These are phyloP conservation scores for Cruciata laevipes DNA, from an alignment of 257 asterid genomes.

Conservation along the genomic window DNA sequence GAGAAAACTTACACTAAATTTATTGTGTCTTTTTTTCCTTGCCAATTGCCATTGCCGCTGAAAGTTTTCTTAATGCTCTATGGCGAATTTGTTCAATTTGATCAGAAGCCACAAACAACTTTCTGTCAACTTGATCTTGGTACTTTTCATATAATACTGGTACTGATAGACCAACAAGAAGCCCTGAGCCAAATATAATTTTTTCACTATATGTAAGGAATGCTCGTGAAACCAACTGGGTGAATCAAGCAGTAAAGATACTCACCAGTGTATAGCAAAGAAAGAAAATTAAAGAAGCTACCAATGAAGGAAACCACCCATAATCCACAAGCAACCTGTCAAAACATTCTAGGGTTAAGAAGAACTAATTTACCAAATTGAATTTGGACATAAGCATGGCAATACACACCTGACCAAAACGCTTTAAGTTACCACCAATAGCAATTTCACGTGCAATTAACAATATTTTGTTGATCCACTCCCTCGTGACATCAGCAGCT, in stretches of 20 bases:
- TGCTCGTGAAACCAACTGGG: not conserved
- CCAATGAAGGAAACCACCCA: slow-evolving; percentile 75
- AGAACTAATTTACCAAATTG: slow-evolving; percentile 1
- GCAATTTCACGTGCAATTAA: slow-evolving; percentile 69
- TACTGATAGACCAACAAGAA: slow-evolving; percentile 64
- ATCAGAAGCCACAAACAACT: slow-evolving; percentile 43
- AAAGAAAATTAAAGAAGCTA: slow-evolving; percentile 63
- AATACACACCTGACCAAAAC: slow-evolving; percentile 53
- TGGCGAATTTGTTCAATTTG: slow-evolving; percentile 50
- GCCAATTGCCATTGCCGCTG: slow-evolving; percentile 26
- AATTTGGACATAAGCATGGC: slow-evolving; percentile 13
- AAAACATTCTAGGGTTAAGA: slow-evolving; percentile 16
- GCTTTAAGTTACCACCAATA: slow-evolving; percentile 56
- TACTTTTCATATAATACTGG: slow-evolving; percentile 69
- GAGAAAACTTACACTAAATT: slow-evolving; percentile 27
- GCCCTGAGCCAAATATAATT: slow-evolving; percentile 37
- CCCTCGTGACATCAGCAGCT: slow-evolving; percentile 70
- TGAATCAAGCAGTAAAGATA: slow-evolving; percentile 1
- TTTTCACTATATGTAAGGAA: not conserved
- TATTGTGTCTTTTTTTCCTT: slow-evolving; percentile 77
- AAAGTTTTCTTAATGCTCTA: slow-evolving; percentile 44
- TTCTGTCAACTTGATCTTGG: slow-evolving; percentile 69
- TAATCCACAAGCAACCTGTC: slow-evolving; percentile 59
- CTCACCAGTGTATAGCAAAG: slow-evolving; percentile 71
- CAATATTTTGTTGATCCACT: slow-evolving; percentile 55